These are phyloP conservation scores for Fusarium neocosmosporiellum DNA, from an alignment of 2,329 filamentous ascomycete species.

Conservation along the genomic window DNA sequence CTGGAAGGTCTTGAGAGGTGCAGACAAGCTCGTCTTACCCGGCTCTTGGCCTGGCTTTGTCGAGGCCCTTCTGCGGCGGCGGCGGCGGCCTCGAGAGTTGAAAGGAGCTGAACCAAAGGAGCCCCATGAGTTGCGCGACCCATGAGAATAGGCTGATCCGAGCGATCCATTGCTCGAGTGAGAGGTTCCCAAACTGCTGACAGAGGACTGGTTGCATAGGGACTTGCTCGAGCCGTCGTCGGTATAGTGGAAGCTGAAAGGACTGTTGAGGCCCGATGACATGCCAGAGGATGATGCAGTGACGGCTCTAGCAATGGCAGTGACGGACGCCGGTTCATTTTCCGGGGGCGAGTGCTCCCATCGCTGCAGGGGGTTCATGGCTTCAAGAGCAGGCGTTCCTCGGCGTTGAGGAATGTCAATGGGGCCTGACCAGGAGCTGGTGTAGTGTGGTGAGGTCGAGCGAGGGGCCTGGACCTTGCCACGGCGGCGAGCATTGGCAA, in stretches of 20 bases:
- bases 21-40: constrained; percentile 47
- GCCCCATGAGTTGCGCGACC: constrained; percentile 66
- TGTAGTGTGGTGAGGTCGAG: constrained; percentile 75
- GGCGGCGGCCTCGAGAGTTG: constrained; percentile 58
- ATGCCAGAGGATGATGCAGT: constrained; percentile 63
- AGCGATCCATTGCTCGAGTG: constrained; percentile 69
- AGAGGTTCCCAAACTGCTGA: constrained; percentile 70
- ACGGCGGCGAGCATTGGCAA: constrained; percentile 87
- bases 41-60: constrained; percentile 51
- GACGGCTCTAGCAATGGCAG: constrained; percentile 68
- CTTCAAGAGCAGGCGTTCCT: constrained; percentile 64
- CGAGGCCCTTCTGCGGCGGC: constrained; percentile 59
- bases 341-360: constrained; percentile 70
- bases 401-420: constrained; percentile 78
- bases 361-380: constrained; percentile 68
- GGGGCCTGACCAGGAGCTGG: constrained; percentile 67
- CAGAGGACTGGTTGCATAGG: constrained; percentile 68
- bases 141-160: constrained; percentile 68
- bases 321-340: constrained; percentile 69
- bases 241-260: constrained; percentile 66
- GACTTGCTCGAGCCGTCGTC: constrained; percentile 71
- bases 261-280: constrained; percentile 68
- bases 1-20: constrained; percentile 68
- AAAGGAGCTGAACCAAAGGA: constrained; percentile 60
- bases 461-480: constrained; percentile 79